Evolutionary conservation across 192 early-diverging fungal genomes (phyloP), one percentile per base, ranked within the genome.

Genomic region (Backusella sp.): DNA sequence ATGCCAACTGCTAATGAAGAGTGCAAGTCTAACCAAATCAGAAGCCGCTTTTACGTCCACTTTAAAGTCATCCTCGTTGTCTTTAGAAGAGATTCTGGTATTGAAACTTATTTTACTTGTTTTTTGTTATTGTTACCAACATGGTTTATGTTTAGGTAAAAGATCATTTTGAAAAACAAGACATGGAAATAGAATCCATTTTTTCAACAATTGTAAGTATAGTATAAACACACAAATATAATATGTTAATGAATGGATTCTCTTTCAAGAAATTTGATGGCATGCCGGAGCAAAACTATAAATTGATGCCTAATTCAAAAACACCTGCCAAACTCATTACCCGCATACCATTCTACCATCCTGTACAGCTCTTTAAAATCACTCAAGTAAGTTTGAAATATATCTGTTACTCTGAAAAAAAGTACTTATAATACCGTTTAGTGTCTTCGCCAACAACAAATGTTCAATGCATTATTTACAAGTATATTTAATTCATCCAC

Each of bases 321-420:
- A 74, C 73, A 30, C 30, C 49, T 74, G 80, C 73, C 34, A 81
- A 77, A 74, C 42, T 81, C 14, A 8, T 81, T 11, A 37, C 71
- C 17, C 76, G 80, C 4, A 73, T 81, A 26, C 76, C 80, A 21
- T 81, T 81, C n/a, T 46, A 74, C 6, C 80, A 81, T 42, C 80
- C 76, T 66, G 73, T 44, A 17, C 80, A 81, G 37, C 59, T 81
- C 6, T 77, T 65, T 75, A 66, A 52, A 42, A 81, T 81, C 37
- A 66, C 73, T 28, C 76, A 75, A 73, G 80, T 81, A 70, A 23
- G 49, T 59, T 34, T 73, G 8, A 56, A 12, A 21, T 2, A 28
- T 23, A 34, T 3, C 6, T 21, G 4, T 42, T 66, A 37, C 39
- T 39, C 17, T n/a, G 56, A 15, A 66, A 0, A 66, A 0, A 11